Percentiles rank a stretch among this genome's conserved stretches.
Evolutionary conservation across 768 basidiomycete species (phyloP).

Genomic region (Suillus americanus): DNA sequence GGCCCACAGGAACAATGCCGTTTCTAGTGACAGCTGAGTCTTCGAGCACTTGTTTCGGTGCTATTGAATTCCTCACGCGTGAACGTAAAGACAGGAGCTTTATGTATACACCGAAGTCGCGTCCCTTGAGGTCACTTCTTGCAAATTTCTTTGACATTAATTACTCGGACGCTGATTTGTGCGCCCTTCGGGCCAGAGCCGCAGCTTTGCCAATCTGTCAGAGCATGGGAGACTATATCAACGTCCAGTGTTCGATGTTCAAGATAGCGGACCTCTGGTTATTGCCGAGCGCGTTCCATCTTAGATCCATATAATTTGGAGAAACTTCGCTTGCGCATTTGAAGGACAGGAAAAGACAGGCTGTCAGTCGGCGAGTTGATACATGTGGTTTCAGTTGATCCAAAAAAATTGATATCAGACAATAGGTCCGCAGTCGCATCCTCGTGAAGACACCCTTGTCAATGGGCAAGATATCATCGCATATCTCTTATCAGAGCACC

Average conservation of each 20-base stretch:
- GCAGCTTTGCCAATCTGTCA: slow-evolving; percentile 2
- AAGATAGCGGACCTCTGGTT: slow-evolving; percentile 5
- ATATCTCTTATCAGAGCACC: slow-evolving; percentile 5
- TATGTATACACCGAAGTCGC: neutral
- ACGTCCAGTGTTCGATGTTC: neutral
- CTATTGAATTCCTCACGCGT: neutral
- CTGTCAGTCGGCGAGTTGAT: slow-evolving; percentile 1
- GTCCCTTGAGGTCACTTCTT: neutral
- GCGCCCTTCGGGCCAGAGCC: neutral
- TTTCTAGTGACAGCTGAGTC: neutral
- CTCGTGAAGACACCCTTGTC: neutral
- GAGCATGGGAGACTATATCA: neutral
- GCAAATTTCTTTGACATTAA: neutral
- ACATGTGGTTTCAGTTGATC: slow-evolving; percentile 12
- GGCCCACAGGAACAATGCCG: neutral
- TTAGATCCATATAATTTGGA: slow-evolving; percentile 5
- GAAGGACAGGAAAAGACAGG: slow-evolving; percentile 3
- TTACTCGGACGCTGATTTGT: neutral
- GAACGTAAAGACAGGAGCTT: slow-evolving; percentile 1
- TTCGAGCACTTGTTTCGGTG: neutral
- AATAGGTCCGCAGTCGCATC: neutral
- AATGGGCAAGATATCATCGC: neutral
- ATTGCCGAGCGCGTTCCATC: neutral
- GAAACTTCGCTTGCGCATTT: slow-evolving; percentile 11
- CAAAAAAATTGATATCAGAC: neutral